These are phyloP conservation scores for Cyphellophora attinorum DNA, from an alignment of 2,329 filamentous ascomycete genomes.

Conservation along the genomic window DNA sequence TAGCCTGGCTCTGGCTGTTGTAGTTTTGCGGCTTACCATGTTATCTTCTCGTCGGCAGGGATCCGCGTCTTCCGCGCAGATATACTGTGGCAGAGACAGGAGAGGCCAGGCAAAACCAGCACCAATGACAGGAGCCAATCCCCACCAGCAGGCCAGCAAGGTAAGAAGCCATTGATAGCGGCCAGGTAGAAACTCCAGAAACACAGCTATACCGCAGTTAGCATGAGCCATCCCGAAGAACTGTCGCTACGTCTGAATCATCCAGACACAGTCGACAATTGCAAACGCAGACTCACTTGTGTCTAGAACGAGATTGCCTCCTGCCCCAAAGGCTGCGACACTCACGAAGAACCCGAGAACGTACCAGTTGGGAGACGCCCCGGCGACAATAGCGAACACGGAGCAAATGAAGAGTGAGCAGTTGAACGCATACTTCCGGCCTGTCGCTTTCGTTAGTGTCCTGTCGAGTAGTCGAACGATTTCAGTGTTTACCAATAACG, in stretches of 20 bases:
- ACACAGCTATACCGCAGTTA: no score
- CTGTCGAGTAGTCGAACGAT: background rate
- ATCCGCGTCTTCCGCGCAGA: constrained; percentile 22
- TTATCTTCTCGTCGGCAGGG: constrained; percentile 43
- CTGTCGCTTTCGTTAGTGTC: background rate
- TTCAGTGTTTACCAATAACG: constrained; percentile 45
- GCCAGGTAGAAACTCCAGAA: constrained; percentile 47
- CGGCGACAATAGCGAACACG: constrained; percentile 54
- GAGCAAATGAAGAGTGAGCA: constrained; percentile 54
- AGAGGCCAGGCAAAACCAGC: constrained; percentile 17
- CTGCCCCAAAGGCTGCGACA: constrained; percentile 25
- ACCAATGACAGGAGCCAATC: constrained; percentile 15
- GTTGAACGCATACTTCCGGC: constrained; percentile 61
- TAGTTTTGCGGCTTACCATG: constrained; percentile 19
- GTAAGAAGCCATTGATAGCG: constrained; percentile 51
- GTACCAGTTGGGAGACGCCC: constrained; percentile 51
- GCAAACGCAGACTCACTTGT: no score
- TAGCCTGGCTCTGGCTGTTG: background rate
- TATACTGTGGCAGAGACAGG: constrained; percentile 10
- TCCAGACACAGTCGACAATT: no score
- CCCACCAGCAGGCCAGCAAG: constrained; percentile 26
- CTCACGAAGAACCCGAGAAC: constrained; percentile 13
- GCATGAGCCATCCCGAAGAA: no score
- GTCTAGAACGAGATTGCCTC: constrained; percentile 21
- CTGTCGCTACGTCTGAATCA: no score